Conservation (phyloP, 495 filamentous ascomycete species). For the Acidiella bohemica region DNA sequence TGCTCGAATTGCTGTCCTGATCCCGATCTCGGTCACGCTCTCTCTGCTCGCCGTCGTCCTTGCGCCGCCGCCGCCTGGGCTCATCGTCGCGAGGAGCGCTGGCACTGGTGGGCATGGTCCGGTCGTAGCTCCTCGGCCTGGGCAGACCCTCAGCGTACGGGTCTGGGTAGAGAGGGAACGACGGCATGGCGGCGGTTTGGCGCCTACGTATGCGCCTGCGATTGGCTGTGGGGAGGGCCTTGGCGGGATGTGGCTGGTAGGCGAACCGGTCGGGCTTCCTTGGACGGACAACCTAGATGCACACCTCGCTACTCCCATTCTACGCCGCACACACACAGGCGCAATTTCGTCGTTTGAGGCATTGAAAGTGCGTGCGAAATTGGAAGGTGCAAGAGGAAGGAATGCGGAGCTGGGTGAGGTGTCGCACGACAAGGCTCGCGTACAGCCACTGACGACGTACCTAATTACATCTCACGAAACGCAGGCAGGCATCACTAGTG, state of each 20-base stretch:
- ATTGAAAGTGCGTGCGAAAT: not conserved
- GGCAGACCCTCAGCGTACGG: not conserved
- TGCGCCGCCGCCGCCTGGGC: conserved; percentile 8
- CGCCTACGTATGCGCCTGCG: not conserved
- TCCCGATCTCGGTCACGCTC: conserved; percentile 20
- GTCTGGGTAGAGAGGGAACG: conserved; percentile 2
- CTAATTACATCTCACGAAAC: no score
- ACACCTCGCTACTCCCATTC: not conserved
- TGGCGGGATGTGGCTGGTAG: no score
- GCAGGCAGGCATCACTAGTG: no score
- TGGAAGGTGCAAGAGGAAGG: not conserved
- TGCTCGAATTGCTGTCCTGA: conserved; percentile 1
- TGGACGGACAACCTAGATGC: not conserved
- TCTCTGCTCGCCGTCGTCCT: conserved; percentile 2
- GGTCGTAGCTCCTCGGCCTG: not conserved
- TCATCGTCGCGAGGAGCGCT: conserved; percentile 5
- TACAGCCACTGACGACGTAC: no score
- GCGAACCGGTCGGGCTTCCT: no score
- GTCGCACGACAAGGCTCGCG: no score
- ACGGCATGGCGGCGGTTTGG: not conserved
- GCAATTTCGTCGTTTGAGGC: not conserved
- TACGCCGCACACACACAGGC: not conserved
- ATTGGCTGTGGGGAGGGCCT: not conserved
- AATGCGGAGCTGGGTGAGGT: not conserved
- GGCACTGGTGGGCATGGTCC: conserved; percentile 2